These are phyloP conservation scores for Talaromyces sp. DNA, from an alignment of 2,329 filamentous ascomycete species.

Conservation along the genomic window DNA sequence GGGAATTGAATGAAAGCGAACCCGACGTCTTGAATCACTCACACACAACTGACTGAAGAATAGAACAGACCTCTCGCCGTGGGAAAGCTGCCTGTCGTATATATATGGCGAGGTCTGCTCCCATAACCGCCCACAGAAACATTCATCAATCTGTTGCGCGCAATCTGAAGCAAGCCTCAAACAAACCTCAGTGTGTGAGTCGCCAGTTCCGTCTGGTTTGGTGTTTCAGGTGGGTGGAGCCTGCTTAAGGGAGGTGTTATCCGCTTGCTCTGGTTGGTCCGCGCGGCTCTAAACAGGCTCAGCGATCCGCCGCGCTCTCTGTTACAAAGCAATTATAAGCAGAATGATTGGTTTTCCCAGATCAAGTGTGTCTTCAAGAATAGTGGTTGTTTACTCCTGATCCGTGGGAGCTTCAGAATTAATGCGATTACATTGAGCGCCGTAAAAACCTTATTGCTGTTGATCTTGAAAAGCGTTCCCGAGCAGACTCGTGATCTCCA, in stretches of 20 bases:
- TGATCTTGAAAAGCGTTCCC: no score
- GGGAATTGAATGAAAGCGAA: neutral
- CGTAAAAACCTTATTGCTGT: no score
- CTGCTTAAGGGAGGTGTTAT: neutral
- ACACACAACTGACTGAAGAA: neutral
- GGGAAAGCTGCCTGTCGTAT: conserved; percentile 1
- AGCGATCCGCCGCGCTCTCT: conserved; percentile 8
- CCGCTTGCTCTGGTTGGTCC: conserved; percentile 5
- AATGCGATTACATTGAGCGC: no score
- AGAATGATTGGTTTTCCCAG: no score
- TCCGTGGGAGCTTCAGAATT: no score
- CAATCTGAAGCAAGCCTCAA: conserved; percentile 20
- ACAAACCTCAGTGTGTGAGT: conserved; percentile 13
- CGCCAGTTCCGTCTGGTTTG: conserved; percentile 7
- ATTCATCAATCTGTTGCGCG: conserved; percentile 13
- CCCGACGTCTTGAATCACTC: neutral
- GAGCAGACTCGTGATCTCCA: no score
- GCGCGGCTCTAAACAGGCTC: conserved; percentile 7
- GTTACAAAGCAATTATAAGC: neutral
- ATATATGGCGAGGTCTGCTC: conserved; percentile 11
- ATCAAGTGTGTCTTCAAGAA: no score
- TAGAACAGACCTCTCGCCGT: neutral
- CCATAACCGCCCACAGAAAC: conserved; percentile 11
- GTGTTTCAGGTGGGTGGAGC: conserved; percentile 16
- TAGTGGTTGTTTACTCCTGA: no score